These are phyloP conservation scores for Tilletiopsis washingtonensis DNA, from an alignment of 1,284 basidiomycete species.

Conservation along the genomic window DNA sequence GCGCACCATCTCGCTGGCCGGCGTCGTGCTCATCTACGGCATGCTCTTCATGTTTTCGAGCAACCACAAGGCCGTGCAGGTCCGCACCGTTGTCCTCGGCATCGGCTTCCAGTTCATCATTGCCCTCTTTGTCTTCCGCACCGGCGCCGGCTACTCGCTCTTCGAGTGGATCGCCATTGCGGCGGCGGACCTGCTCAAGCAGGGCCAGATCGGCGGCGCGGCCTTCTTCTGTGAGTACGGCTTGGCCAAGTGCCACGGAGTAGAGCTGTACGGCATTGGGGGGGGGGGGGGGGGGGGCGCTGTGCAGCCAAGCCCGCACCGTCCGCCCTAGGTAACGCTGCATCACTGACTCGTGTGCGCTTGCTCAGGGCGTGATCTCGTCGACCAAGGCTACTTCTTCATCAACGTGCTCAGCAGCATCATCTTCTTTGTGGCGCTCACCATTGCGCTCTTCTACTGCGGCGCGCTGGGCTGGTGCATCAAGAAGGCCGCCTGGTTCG, in stretches of 20 bases:
- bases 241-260: constrained; percentile 6
- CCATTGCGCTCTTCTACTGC: constrained; percentile 55
- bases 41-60: constrained; percentile 24
- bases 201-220: constrained; percentile 33
- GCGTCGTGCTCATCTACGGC: constrained; percentile 34
- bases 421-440: constrained; percentile 57
- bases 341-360: background rate
- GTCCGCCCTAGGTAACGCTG: background rate
- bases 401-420: constrained; percentile 55
- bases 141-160: constrained; percentile 29
- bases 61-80: constrained; percentile 27
- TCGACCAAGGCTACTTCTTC: constrained; percentile 28
- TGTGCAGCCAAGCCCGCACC: background rate
- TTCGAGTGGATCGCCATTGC: constrained; percentile 37
- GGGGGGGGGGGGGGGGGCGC: too few species aligned
- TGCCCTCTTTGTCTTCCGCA: constrained; percentile 42
- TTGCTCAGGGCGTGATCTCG: background rate
- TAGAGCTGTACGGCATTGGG: too few species aligned
- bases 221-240: constrained; percentile 36
- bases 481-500: constrained; percentile 67
- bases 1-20: constrained; percentile 32
- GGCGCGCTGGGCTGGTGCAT: constrained; percentile 37
- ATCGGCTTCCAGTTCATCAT: constrained; percentile 41
- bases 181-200: constrained; percentile 32
- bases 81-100: constrained; percentile 30